phyloP scores from a whole-genome alignment of 805 yeast genomes.

The Myxozyma nipponensis region DNA sequence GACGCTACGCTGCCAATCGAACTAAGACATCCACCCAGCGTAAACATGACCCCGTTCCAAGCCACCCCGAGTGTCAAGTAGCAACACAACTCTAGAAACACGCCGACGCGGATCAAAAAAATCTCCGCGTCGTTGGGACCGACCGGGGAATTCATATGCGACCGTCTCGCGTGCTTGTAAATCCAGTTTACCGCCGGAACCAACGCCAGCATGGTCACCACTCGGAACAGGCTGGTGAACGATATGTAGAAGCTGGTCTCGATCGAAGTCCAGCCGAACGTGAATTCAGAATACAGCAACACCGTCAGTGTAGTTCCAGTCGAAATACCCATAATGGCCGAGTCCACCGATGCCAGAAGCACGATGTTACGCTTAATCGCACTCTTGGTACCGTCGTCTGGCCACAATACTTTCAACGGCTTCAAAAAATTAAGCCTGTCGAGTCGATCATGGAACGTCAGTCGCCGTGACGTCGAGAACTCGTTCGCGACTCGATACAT shows the following conservation, averaged over 20 bases:
- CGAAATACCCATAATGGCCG: slow-evolving; percentile 15
- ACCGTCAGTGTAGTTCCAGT: slow-evolving; percentile 16
- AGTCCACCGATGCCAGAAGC: slow-evolving; percentile 14
- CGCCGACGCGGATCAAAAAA: slow-evolving; percentile 5
- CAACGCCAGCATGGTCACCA: slow-evolving; percentile 28
- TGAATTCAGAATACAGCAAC: slow-evolving; percentile 32
- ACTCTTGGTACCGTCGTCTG: slow-evolving; percentile 12
- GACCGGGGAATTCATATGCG: slow-evolving; percentile 6
- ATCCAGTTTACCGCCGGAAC: slow-evolving; percentile 27
- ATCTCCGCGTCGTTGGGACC: slow-evolving; percentile 19
- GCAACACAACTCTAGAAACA: slow-evolving; percentile 1
- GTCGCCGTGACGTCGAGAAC: neutral
- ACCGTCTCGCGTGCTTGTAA: slow-evolving; percentile 4
- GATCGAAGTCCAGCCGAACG: slow-evolving; percentile 35
- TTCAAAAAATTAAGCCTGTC: slow-evolving; percentile 25
- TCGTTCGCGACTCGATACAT: neutral
- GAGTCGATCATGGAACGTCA: slow-evolving; percentile 3
- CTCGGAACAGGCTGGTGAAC: slow-evolving; percentile 30
- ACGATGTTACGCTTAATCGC: slow-evolving; percentile 15
- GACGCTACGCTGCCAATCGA: slow-evolving; percentile 16
- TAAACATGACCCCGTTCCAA: slow-evolving; percentile 1
- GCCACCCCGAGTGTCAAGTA: slow-evolving; percentile 8
- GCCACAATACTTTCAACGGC: slow-evolving; percentile 30
- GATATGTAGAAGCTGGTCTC: slow-evolving; percentile 35
- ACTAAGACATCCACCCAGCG: slow-evolving; percentile 11